Conservation (phyloP, 768 basidiomycete species). For the Lactarius deliciosus region DNA sequence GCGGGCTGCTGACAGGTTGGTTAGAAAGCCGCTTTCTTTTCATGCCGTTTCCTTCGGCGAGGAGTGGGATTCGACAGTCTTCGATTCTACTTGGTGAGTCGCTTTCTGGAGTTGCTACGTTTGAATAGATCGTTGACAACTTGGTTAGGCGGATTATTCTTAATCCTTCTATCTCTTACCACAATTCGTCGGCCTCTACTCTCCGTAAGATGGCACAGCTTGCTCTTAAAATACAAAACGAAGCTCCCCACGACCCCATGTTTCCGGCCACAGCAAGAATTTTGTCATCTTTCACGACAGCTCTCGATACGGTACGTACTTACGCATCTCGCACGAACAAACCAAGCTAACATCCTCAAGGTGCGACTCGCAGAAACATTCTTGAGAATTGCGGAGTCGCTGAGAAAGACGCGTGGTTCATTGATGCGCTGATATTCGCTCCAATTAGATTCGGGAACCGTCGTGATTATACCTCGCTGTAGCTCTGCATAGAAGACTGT, state of each 20-base stretch:
- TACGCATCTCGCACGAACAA: too few relatives aligned
- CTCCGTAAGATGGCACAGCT: conserved; percentile 53
- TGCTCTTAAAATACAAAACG: conserved; percentile 48
- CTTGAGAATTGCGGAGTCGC: conserved; percentile 56
- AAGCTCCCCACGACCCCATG: conserved; percentile 42
- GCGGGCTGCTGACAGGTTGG: background rate
- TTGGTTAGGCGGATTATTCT: background rate
- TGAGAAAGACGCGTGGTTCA: conserved; percentile 54
- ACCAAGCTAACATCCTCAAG: conserved; percentile 33
- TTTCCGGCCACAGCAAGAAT: background rate
- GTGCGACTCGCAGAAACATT: conserved; percentile 57
- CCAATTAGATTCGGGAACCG: background rate
- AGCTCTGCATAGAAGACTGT: background rate
- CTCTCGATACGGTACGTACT: conserved; percentile 32
- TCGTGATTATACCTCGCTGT: background rate
- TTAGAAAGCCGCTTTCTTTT: conserved; percentile 55
- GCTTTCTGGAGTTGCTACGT: background rate
- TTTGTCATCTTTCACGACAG: conserved; percentile 43
- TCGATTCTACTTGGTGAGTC: background rate
- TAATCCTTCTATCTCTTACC: background rate
- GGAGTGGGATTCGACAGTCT: conserved; percentile 14
- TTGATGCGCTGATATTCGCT: conserved; percentile 38
- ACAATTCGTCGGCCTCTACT: conserved; percentile 23
- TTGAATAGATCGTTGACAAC: background rate
- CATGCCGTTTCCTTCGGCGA: conserved; percentile 58